Conservation (phyloP, 805 yeast genomes). For the Sporopachydermia quercuum region DNA sequence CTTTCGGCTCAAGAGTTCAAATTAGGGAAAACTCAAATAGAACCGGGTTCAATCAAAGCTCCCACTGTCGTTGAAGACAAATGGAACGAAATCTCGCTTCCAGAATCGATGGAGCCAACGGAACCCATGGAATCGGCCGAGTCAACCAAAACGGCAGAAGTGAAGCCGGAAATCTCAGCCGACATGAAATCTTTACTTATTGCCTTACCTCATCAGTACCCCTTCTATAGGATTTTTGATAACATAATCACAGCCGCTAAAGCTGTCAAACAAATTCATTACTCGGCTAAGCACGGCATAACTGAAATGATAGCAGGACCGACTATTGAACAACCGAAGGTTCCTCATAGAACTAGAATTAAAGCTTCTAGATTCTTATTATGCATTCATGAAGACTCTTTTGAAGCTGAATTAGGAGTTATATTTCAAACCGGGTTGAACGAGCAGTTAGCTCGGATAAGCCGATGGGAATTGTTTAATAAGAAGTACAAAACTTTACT, state of each 20-base stretch:
- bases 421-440: conserved; percentile 48
- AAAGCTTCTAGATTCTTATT: conserved; percentile 42
- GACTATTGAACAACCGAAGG: conserved; percentile 12
- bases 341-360: conserved; percentile 43
- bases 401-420: conserved; percentile 58
- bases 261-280: conserved; percentile 38
- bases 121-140: too few species aligned
- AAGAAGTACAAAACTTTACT: conserved; percentile 14
- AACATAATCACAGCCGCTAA: conserved; percentile 56
- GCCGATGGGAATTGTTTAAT: conserved; percentile 31
- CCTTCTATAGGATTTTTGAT: conserved; percentile 69
- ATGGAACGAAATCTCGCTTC: not conserved
- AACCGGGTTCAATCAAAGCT: not conserved
- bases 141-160: not conserved
- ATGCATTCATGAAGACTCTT: conserved; percentile 77
- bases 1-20: conserved; percentile 14
- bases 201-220: conserved; percentile 51
- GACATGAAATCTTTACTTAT: not conserved
- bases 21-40: conserved; percentile 8
- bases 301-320: not conserved
- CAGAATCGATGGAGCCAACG: too few species aligned
- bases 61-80: not conserved
- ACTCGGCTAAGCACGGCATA: not conserved
- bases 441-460: conserved; percentile 51
- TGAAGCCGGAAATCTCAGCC: not conserved